Evolutionary conservation across 352 stramenopile species (phyloP), one percentile per base, ranked within the genome.

Genomic region (Stephanocyclus meneghinianus): DNA sequence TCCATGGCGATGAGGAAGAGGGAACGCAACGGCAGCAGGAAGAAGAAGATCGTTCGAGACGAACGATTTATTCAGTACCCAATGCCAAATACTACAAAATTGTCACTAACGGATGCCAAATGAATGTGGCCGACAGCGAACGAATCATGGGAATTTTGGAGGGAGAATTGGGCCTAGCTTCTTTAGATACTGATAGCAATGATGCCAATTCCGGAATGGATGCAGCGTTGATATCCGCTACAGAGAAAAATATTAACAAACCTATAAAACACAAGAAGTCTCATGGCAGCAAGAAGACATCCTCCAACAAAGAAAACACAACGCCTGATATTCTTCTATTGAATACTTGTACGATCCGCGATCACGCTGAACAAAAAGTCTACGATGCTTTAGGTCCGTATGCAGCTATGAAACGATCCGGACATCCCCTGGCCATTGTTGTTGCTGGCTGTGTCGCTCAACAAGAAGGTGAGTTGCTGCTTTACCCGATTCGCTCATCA

Each of bases 291-390:
- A 68, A 74, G 18, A 77, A 80, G 65, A 16, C 11, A 53, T 53
- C 45, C 5, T 21, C 13, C 45, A 53, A 53, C 45, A 68, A 74
- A 73, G 45, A 16, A 2, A 80, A 51, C 8, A 32, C n/a, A 1
- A 76, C 57, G 29, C 80, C 86, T 2, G 85, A 94, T 76, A 80
- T 95, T 10, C 72, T 95, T 29, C 74, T 95, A 21, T 76, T 95
- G 8, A 95, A 95, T 77, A 95, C 91, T 35, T 95, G 91, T 67
- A 88, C 75, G 18, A 95, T 95, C 59, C 84, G 91, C 57, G 91
- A 95, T 69, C 91, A 94, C 83, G 91, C 91, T 0, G 90, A 95
- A 84, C 86, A 94, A 76, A 95, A 95, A 74, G 77, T 95, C 0
- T 95, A 95, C 66, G 87, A 91, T 71, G 78, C 82, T 53, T 68